A percentile compares a stretch with the other conserved stretches of the same genome.
Evolutionary conservation across 2,329 filamentous ascomycete genomes (phyloP).

Genomic region (Fusarium burgessii): DNA sequence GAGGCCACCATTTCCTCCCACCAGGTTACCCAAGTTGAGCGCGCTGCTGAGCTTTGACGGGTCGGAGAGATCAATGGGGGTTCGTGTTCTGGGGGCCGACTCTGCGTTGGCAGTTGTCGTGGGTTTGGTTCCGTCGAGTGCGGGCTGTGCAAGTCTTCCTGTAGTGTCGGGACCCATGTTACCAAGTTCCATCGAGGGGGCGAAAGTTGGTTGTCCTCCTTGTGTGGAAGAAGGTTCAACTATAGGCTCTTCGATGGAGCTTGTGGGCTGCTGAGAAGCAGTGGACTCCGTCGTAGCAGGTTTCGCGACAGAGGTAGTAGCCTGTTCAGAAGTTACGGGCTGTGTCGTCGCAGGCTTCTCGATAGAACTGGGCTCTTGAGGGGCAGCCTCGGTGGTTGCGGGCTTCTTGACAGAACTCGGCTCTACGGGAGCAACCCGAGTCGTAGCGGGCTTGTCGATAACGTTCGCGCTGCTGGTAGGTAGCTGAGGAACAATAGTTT

Average conservation of each 20-base stretch:
- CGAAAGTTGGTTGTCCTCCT: slow-evolving; percentile 9
- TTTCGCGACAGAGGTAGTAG: background rate
- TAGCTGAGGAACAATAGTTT: slow-evolving; percentile 5
- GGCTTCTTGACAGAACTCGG: slow-evolving; percentile 1
- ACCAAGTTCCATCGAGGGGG: slow-evolving; percentile 41
- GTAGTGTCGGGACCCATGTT: slow-evolving; percentile 36
- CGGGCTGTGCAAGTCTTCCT: slow-evolving; percentile 21
- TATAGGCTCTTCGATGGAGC: background rate
- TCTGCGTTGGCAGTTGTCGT: slow-evolving; percentile 34
- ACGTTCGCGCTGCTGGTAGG: background rate
- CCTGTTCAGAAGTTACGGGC: background rate
- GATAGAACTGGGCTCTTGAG: background rate
- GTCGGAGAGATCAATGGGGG: slow-evolving; percentile 54
- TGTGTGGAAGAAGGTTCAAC: slow-evolving; percentile 5
- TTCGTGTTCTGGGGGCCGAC: slow-evolving; percentile 29
- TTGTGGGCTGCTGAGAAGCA: background rate
- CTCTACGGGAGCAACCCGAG: background rate
- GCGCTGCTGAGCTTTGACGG: slow-evolving; percentile 56
- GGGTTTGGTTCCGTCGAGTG: slow-evolving; percentile 18
- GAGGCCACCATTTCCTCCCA: slow-evolving; percentile 21
- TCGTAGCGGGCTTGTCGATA: background rate
- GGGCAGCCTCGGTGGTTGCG: background rate
- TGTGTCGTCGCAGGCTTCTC: background rate
- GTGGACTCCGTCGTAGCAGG: background rate
- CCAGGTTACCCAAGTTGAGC: slow-evolving; percentile 59